Evolutionary conservation across 2,329 filamentous ascomycete genomes (phyloP), one percentile per base, ranked within the genome.

Genomic region (Sporothrix pseudoabietina): DNA sequence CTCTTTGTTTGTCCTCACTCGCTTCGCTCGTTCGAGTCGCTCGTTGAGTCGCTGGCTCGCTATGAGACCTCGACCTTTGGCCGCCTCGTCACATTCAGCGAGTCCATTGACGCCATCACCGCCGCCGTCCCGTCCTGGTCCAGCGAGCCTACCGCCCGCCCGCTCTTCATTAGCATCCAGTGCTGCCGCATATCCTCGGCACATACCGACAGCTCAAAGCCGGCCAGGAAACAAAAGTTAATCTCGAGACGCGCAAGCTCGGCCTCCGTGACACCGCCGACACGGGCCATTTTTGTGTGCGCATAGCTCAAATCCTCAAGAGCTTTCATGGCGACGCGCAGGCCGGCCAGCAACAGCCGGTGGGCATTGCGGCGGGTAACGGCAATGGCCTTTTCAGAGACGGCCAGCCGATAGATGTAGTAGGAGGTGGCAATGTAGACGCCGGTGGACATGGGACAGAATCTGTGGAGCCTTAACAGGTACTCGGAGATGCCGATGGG

Each of bases 291-390:
- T 72, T 94, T 91, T 74, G 87, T 87, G 82, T 98, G 95, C 9
- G 93, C 89, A 82, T 97, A 97, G 77, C 91, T 92, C 71, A 95
- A 87, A 80, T 98, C 95, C 81, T 99, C 95, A n/a, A 98, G 84
- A 0, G 94, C 93, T 83, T 98, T 99, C 88, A 94, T 96, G 16
- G 95, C 94, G 3, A 98, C 92, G 49, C 94, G 86, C 71, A 98
- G 85, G 7, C 92, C 93, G 0, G 94, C 94, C 19, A 99, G 87
- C 44, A 97, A 86, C 8, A 98, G 84, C 2, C 96, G 90, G 81
- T 99, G 95, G 75, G 93, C 91, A 75, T 97, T 98, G 73, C 93
- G 88, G 73, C 88, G 87, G 2, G 94, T 97, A 8, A 97, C 91
- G 0, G 91, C 90, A 30, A 98, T 91, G 32, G 91, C 88, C 76